Percentiles rank a stretch among this genome's conserved stretches.
Evolutionary conservation across 2,329 filamentous ascomycete genomes (phyloP).

Genomic region (Fusarium sp.): DNA sequence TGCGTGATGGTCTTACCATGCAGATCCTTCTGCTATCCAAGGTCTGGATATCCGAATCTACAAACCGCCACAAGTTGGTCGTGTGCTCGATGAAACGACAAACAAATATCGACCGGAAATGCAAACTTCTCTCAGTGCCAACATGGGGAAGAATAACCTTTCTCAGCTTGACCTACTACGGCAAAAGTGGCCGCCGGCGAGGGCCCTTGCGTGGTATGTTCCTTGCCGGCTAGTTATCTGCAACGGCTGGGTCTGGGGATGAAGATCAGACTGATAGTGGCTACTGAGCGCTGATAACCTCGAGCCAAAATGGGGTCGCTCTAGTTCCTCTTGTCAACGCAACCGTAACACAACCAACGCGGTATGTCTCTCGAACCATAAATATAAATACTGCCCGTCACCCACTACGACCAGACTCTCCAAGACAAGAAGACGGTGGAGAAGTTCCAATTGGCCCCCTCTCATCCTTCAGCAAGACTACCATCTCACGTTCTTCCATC

Average conservation of each 20-base stretch:
- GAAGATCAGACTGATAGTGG: conserved; percentile 36
- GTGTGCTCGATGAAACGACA: conserved; percentile 4
- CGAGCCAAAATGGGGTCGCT: conserved; percentile 6
- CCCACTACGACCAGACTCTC: conserved; percentile 23
- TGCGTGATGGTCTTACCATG: not conserved
- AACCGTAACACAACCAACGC: not conserved
- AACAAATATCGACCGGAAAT: conserved; percentile 25
- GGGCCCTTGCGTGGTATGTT: conserved; percentile 21
- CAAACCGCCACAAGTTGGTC: not conserved
- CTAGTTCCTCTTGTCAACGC: conserved; percentile 1
- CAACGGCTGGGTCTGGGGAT: conserved; percentile 36
- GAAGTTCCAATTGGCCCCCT: conserved; percentile 20
- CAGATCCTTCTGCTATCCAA: not conserved
- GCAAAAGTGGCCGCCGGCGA: conserved; percentile 37
- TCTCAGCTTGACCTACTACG: conserved; percentile 20
- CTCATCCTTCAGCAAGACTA: conserved; percentile 12
- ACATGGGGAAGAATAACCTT: conserved; percentile 10
- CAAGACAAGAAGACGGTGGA: conserved; percentile 26
- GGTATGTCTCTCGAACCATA: conserved; percentile 22
- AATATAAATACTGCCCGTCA: conserved; percentile 35
- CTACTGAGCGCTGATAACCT: conserved; percentile 18
- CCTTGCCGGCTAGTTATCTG: conserved; percentile 38
- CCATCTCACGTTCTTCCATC: conserved; percentile 3
- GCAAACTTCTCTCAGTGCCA: conserved; percentile 8
- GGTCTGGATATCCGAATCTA: not conserved